These are phyloP conservation scores for Penicillium angulare DNA, from an alignment of 495 filamentous ascomycete genomes.

Conservation along the genomic window DNA sequence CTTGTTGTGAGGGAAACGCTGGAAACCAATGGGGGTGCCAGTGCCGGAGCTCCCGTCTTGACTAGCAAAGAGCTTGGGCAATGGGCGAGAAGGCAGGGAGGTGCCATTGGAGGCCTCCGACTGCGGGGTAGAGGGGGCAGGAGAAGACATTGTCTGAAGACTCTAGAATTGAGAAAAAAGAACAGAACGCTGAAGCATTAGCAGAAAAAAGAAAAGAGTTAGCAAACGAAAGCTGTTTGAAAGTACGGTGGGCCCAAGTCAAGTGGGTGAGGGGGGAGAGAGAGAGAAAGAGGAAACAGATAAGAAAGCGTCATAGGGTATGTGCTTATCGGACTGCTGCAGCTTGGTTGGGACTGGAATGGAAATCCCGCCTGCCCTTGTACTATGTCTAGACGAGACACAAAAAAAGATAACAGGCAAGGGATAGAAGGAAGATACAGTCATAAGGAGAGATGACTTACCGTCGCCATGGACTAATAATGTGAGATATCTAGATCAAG, in stretches of 20 bases:
- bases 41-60: conserved; percentile 40
- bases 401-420: conserved; percentile 9
- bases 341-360: not conserved
- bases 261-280: too few relatives aligned
- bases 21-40: conserved; percentile 49
- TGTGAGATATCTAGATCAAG: conserved; percentile 1
- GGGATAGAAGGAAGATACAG: not conserved
- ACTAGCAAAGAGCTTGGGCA: conserved; percentile 36
- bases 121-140: conserved; percentile 29
- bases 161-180: conserved; percentile 13
- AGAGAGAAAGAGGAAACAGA: conserved; percentile 6
- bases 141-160: conserved; percentile 36
- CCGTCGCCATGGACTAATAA: conserved; percentile 6
- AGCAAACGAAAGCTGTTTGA: too few relatives aligned
- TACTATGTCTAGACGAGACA: not conserved
- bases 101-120: conserved; percentile 34
- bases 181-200: conserved; percentile 17
- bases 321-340: conserved; percentile 13
- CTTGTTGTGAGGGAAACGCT: conserved; percentile 56
- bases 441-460: conserved; percentile 7
- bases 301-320: conserved; percentile 3
- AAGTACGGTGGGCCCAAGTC: too few relatives aligned
- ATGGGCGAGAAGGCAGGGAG: conserved; percentile 32
- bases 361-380: not conserved
- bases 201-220: conserved; percentile 8